Base-by-base conservation (phyloP, 495 filamentous ascomycete species). In the Daldinia decipiens region DNA sequence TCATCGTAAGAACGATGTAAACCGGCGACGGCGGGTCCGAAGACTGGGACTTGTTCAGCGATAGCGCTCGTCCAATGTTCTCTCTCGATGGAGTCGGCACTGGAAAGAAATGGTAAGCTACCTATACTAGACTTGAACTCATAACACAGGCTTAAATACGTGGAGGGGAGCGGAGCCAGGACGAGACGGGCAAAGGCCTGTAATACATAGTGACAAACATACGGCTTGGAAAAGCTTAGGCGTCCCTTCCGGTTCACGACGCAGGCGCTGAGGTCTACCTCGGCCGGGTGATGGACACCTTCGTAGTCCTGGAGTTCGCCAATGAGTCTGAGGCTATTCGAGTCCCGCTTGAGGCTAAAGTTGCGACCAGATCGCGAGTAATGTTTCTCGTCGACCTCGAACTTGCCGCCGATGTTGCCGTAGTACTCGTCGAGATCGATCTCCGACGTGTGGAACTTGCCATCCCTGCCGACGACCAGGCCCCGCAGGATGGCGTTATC, bases 391-490 rank as follows among this genome's bases (percentile, higher is more conserved):
- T 43, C 59, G 39, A 58, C 52, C 59, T 67, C 68, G 54, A 71
- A 71, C 53, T 58, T 62, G 52, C 68, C 63, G 40, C 53, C 53
- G 12, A 62, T 71, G 62, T 71, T 71, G 68, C 68, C 68, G 68
- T 53, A 62, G 34, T 62, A 38, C 40, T 71, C 58, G 68, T 71
- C 68, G 26, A 71, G 68, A 38, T 71, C 47, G 45, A 71, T 45
- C 53, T 66, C 59, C n/a, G 68, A 71, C 17, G 45, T 17, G 43
- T 53, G 40, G 36, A 67, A 66, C 53, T 67, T 58, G 58, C 68
- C 68, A 40, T 71, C 63, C 31, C 58, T 63, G 34, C 68, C 68
- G 52, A 67, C 51, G 51, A 63, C 68, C 3, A 71, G 34, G 26
- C 62, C 68, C 31, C 59, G 52, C 2, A 71, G 45, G 21, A 12